Conservation (phyloP, 2,329 filamentous ascomycete species). For the Xylariaceae sp. region DNA sequence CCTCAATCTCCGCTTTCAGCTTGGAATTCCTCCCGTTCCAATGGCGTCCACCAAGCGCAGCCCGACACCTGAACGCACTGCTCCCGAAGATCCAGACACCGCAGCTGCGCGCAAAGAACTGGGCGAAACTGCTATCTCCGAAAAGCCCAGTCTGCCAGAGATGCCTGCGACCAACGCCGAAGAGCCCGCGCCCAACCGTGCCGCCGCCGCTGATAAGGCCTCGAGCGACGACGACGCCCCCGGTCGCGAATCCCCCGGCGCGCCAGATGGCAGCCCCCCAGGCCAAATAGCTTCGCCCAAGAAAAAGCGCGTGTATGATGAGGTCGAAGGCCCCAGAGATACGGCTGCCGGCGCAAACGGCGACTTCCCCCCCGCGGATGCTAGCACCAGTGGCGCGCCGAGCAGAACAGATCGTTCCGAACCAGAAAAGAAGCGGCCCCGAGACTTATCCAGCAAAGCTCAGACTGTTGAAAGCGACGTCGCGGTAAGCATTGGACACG, state of each 20-base stretch:
- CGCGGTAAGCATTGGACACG: slow-evolving; percentile 26
- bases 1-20: slow-evolving; percentile 1
- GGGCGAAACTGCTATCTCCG: slow-evolving; percentile 57
- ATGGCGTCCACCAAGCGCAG: slow-evolving; percentile 21
- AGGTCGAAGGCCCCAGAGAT: slow-evolving; percentile 45
- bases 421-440: slow-evolving; percentile 58
- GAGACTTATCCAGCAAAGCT: slow-evolving; percentile 40
- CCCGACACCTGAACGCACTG: slow-evolving; percentile 17
- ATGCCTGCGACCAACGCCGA: slow-evolving; percentile 19
- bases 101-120: slow-evolving; percentile 57
- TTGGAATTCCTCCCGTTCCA: slow-evolving; percentile 4
- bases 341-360: slow-evolving; percentile 26
- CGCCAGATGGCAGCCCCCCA: slow-evolving; percentile 32
- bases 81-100: slow-evolving; percentile 52
- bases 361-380: slow-evolving; percentile 33
- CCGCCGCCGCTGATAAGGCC: slow-evolving; percentile 10
- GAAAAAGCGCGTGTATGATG: slow-evolving; percentile 57
- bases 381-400: slow-evolving; percentile 31
- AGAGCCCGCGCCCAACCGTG: slow-evolving; percentile 16
- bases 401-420: slow-evolving; percentile 46
- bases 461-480: slow-evolving; percentile 23
- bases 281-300: slow-evolving; percentile 53
- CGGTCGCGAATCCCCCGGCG: slow-evolving; percentile 9
- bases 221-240: slow-evolving; percentile 9
- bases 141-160: slow-evolving; percentile 27